Base-by-base conservation (phyloP, 75 land plant genomes). In the Picea glauca region DNA sequence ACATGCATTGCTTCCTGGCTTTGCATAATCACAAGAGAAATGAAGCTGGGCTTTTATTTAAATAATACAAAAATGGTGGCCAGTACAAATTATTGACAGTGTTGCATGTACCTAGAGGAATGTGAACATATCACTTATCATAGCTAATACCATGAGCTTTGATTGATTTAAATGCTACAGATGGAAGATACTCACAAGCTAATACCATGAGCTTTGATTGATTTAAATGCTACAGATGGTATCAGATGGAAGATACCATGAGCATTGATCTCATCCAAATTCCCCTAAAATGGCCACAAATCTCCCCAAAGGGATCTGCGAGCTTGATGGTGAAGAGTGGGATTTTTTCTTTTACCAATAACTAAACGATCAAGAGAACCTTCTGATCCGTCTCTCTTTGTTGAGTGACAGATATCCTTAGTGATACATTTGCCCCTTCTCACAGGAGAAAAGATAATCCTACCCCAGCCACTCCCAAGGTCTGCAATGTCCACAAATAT, bases 391-490 rank as follows among this genome's bases (percentile, higher is more conserved):
- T 93, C 97, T 26, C 77, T 63, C 64, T 91, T 90, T n/a, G 88
- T 87, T 21, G 94, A 63, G 62, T 85, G 70, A 70, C 98, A 96
- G 17, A 96, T 82, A 74, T 96, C 86, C 77, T 93, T 72, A 32
- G 76, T 66, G 14, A 94, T 79, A 58, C 77, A 83, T 38, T 83
- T 92, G 5, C 98, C 98, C 63, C 94, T 84, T 26, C 91, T 82
- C 23, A 87, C 78, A 5, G 96, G 94, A 15, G 87, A 26, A 65
- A 86, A 88, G 56, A 96, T 78, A 58, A 96, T 93, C 76, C 98
- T 65, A 14, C 94, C 98, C 98, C 98, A 96, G 32, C 98, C 98
- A 82, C 91, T 84, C 3, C 98, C 93, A 56, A 91, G 77, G 80
- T 90, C 90, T 15, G 98, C 98, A 54, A 57, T 76, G 33, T 60